These are phyloP conservation scores for Tieghemiomyces parasiticus DNA, from an alignment of 192 early-diverging fungal genomes.

Conservation along the genomic window DNA sequence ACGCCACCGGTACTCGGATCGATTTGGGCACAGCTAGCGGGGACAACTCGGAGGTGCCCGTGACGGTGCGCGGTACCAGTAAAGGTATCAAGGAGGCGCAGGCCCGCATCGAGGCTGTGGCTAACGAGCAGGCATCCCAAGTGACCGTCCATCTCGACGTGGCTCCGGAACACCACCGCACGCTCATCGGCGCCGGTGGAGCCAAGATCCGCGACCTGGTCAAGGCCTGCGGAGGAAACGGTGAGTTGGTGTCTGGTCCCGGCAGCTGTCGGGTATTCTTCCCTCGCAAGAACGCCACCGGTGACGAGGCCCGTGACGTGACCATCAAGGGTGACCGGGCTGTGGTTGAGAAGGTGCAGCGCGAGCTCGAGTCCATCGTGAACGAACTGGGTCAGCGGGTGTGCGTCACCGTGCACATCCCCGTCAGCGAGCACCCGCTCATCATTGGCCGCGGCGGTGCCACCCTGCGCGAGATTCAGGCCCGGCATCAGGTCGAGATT, in stretches of 20 bases:
- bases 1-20: constrained; percentile 53
- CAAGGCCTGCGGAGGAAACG: constrained; percentile 33
- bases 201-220: constrained; percentile 46
- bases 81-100: constrained; percentile 36
- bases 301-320: constrained; percentile 37
- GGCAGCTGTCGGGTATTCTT: constrained; percentile 43
- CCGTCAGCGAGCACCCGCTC: constrained; percentile 54
- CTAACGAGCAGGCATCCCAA: constrained; percentile 41
- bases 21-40: constrained; percentile 35
- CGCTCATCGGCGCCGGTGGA: constrained; percentile 50
- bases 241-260: constrained; percentile 30
- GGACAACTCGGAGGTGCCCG: constrained; percentile 32
- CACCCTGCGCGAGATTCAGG: constrained; percentile 54
- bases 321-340: constrained; percentile 42
- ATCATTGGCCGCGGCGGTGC: constrained; percentile 70
- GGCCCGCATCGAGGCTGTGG: constrained; percentile 36
- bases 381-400: constrained; percentile 41
- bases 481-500: constrained; percentile 43
- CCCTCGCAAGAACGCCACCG: constrained; percentile 19
- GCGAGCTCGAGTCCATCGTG: constrained; percentile 27
- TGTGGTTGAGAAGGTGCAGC: constrained; percentile 34
- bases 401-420: constrained; percentile 43
- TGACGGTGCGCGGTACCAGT: constrained; percentile 34
- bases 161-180: constrained; percentile 38
- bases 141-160: constrained; percentile 33